Evolutionary conservation across 139 green algal species (phyloP).

Genomic region (Coelastrella sp.): DNA sequence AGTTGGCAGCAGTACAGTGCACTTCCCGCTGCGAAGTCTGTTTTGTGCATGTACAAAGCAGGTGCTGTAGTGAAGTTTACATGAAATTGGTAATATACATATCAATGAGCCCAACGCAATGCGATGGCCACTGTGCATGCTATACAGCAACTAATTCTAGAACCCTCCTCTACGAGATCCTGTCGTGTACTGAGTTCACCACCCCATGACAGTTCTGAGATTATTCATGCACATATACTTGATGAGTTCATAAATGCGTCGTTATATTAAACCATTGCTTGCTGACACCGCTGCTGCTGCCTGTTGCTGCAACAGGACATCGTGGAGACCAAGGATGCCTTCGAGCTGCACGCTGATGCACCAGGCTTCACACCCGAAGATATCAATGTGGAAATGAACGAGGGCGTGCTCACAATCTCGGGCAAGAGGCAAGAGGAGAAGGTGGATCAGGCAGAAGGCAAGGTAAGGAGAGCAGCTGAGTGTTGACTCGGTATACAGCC

Average conservation of each 20-base stretch:
- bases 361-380: conserved; percentile 42
- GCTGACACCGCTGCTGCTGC: neutral
- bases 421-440: conserved; percentile 41
- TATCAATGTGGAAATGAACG: conserved; percentile 35
- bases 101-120: neutral
- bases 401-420: conserved; percentile 29
- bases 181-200: neutral
- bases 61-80: neutral
- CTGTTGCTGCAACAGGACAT: conserved; percentile 32
- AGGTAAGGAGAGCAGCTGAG: neutral
- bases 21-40: neutral
- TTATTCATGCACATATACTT: neutral
- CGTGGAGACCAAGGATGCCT: conserved; percentile 25
- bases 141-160: neutral
- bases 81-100: neutral
- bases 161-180: neutral
- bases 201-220: neutral
- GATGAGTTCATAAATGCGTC: too few relatives aligned
- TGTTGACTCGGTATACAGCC: too few relatives aligned
- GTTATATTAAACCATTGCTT: neutral
- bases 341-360: conserved; percentile 21
- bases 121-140: neutral
- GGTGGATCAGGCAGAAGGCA: conserved; percentile 41
- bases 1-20: neutral
- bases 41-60: neutral